A percentile compares a stretch with the other conserved stretches of the same genome.
Conservation (phyloP, 345 rosid genomes). For the Limnanthes douglasii region DNA sequence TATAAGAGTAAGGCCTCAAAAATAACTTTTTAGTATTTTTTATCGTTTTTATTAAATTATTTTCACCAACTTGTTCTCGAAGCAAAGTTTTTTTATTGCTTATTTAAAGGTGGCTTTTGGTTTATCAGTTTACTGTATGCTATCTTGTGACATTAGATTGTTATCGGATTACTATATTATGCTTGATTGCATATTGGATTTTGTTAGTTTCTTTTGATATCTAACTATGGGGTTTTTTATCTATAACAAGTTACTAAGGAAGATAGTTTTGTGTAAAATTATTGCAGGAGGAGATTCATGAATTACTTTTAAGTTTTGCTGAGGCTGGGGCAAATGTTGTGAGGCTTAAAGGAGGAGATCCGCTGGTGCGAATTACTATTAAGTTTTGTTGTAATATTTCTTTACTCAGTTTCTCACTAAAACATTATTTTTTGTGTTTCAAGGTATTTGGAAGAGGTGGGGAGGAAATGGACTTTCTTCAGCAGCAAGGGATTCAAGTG, state of each 20-base stretch:
- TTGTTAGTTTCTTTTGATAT: neutral
- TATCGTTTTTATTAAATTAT: too few species aligned
- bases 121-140: too few species aligned
- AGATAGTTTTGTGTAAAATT: conserved; percentile 4
- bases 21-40: too few species aligned
- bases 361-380: conserved; percentile 39
- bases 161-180: neutral
- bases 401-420: neutral
- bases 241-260: too few species aligned
- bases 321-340: conserved; percentile 95
- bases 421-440: conserved; percentile 4
- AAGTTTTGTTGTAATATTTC: neutral
- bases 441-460: conserved; percentile 97
- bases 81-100: too few species aligned
- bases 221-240: too few species aligned
- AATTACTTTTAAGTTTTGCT: conserved; percentile 77
- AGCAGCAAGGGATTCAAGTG: conserved; percentile 78
- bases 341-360: conserved; percentile 98
- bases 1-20: too few species aligned
- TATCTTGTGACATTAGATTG: neutral
- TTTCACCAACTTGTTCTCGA: too few species aligned
- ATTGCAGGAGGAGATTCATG: conserved; percentile 90
- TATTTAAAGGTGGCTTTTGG: too few species aligned
- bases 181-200: too few species aligned
- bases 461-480: conserved; percentile 97